These are phyloP conservation scores for Tricholoma bakamatsutake DNA, from an alignment of 768 basidiomycete species.

Conservation along the genomic window DNA sequence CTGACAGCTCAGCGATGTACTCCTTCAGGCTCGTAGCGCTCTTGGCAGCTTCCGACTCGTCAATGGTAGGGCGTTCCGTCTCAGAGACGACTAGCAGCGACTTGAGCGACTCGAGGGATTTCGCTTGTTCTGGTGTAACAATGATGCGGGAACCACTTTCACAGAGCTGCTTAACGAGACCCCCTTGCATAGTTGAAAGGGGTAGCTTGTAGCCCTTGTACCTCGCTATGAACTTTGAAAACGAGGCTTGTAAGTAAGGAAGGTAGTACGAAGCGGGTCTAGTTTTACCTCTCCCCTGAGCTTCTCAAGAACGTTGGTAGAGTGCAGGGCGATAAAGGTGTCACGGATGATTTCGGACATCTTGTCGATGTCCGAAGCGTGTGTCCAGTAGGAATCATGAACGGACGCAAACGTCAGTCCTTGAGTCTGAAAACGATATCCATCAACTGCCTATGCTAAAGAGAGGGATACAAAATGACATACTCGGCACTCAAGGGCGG, in stretches of 20 bases:
- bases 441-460: constrained; percentile 4
- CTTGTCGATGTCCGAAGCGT: constrained; percentile 76
- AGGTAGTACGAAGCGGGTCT: neutral
- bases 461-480: neutral
- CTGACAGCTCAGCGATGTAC: neutral
- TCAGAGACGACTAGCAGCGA: constrained; percentile 35
- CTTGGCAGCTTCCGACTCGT: constrained; percentile 20
- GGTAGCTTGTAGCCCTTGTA: constrained; percentile 73
- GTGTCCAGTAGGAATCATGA: constrained; percentile 99
- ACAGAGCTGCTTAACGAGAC: constrained; percentile 34
- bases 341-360: constrained; percentile 91
- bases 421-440: constrained; percentile 42
- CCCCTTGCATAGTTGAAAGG: constrained; percentile 37
- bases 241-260: constrained; percentile 1
- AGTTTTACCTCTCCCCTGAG: constrained; percentile 69
- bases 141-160: constrained; percentile 40
- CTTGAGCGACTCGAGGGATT: constrained; percentile 22
- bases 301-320: constrained; percentile 72
- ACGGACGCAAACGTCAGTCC: constrained; percentile 88
- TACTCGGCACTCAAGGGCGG: constrained; percentile 84
- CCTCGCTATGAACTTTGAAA: constrained; percentile 60
- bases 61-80: constrained; percentile 26
- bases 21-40: constrained; percentile 15
- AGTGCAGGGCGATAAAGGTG: constrained; percentile 90
- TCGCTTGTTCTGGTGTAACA: constrained; percentile 35